Evolutionary conservation across 345 rosid genomes (phyloP), one percentile per base, ranked within the genome.

Genomic region (Ceriops tagal): DNA sequence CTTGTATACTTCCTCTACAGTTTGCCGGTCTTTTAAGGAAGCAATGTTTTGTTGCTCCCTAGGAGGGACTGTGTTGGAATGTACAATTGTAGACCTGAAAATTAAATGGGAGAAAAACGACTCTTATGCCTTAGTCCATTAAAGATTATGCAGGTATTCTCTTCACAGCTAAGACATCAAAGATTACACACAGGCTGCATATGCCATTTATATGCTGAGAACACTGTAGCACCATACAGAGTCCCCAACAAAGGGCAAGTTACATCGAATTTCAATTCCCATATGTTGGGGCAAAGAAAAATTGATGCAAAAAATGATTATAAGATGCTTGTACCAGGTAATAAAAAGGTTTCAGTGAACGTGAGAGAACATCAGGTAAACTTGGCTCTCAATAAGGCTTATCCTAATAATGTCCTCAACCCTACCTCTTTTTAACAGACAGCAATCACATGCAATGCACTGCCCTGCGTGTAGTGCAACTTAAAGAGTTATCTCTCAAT

Each of bases 41-140:
- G 66, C 59, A 49, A 72, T 46, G 61, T 59, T 81, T n/a, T 72
- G 82, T 49, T 71, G 90, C 69, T 83, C 89, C 66, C 79, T 86
- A 30, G 81, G 72, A 34, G 79, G 81, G 43, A 78, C 46, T 18
- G 82, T 31, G 37, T 77, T 87, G 53, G 98, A 84, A 74, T 87
- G 93, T 59, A 93, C 81, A 66, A 89, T 73, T n/a, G 97, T 89
- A 72, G 98, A 91, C 78, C 98, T 91, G 89, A 71, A 83, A 70
- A 58, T n/a, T 11, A 31, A 43, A 24, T 32, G 35, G 20, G 27
- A 30, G 51, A 10, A 53, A 53, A 66, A 22, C n/a, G 16, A n/a
- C 24, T 66, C 47, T 20, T 51, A 65, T 65, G 28, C 53, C 51
- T 64, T 47, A 6, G 51, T 18, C 51, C 22, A 24, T 39, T 62